Conservation (phyloP, 176 grass and related monocot genomes). For the Avena eriantha region DNA sequence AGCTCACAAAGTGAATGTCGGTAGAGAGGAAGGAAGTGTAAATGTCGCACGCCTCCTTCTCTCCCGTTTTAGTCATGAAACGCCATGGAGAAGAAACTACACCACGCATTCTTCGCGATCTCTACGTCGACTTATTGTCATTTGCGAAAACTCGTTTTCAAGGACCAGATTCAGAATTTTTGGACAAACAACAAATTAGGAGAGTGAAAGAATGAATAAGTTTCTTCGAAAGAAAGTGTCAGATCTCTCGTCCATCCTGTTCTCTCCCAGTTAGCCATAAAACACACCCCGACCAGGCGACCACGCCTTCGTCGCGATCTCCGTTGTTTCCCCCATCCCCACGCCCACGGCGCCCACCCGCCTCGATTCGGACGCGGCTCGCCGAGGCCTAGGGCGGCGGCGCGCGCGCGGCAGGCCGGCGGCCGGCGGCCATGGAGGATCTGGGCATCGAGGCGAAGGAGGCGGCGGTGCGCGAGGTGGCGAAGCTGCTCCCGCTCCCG, state of each 20-base stretch:
- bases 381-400: constrained; percentile 31
- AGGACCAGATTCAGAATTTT: no score
- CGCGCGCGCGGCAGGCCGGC: constrained; percentile 25
- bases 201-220: background rate
- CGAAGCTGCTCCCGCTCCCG: constrained; percentile 89
- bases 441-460: constrained; percentile 97
- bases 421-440: constrained; percentile 78
- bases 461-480: constrained; percentile 94
- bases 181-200: background rate
- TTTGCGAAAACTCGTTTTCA: background rate
- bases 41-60: background rate
- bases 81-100: background rate
- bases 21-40: no score
- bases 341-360: background rate
- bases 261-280: constrained; percentile 12
- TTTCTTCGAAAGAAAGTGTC: background rate
- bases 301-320: constrained; percentile 32
- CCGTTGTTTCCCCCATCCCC: background rate
- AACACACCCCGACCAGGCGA: constrained; percentile 28
- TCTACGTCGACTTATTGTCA: background rate
- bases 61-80: no score
- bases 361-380: constrained; percentile 33
- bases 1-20: no score
- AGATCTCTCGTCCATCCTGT: constrained; percentile 10
- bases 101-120: background rate